Base-by-base conservation (phyloP, 2,329 filamentous ascomycete species). In the Trichothecium sympodiale region DNA sequence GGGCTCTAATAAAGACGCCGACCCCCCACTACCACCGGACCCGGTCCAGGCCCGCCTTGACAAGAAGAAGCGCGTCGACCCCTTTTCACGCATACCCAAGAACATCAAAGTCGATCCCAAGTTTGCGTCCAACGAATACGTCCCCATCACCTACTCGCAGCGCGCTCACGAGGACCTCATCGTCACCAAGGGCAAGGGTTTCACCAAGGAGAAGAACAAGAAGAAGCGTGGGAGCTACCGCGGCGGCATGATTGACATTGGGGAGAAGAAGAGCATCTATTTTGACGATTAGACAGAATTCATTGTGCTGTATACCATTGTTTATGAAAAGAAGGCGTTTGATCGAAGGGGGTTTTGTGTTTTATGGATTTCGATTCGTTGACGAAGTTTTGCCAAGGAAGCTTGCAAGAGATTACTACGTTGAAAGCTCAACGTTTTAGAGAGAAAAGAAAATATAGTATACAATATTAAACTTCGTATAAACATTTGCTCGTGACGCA, bases 141-240 rank as follows among this genome's bases (percentile, higher is more conserved):
- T 85, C 9, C 69, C 78, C 16, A 86, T 95, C 56, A 80, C 83
- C 43, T 98, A 96, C 61, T 89, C 88, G 17, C 81, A 91, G 49
- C 78, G 78, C 47, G 93, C 93, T 8, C 84, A 88, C 53, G 74
- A 86, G 46, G 88, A 95, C 54, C 65, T 98, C 43, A 84, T 87
- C 33, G 74, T 94, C 28, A 96, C 89, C 23, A 85, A 82, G 56
- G 91, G 91, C 51, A 96, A 95, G 65, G 87, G 86, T 4, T 98
- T 98, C 63, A 96, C 89, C 41, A 98, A 98, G 69, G 91, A 96
- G 68, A 98, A 98, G 78, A 98, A 98, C 65, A 98, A 98, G 71
- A 91, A 87, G 73, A 88, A 87, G 71, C 72, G 78, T 48, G 91
- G 91, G 34, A 85, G 81, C 46, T 98, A 94, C 69, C 78, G 83